Base-by-base conservation (phyloP, 2,329 filamentous ascomycete genomes). In the Fusarium torreyae region DNA sequence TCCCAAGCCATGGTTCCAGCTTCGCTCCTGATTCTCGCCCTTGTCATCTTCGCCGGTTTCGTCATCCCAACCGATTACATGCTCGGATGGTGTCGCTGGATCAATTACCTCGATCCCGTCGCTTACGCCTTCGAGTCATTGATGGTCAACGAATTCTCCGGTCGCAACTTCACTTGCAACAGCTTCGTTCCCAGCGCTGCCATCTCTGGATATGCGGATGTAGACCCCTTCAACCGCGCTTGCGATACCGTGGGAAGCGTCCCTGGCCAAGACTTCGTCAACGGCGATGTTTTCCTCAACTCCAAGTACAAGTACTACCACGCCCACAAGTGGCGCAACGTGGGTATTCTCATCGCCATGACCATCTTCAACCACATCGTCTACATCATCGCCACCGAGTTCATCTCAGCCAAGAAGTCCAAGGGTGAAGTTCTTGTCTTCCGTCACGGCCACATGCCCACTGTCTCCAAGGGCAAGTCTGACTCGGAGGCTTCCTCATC, bases 51-150 rank as follows among this genome's bases (percentile, higher is more conserved):
- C 71, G 87, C 87, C 4, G 87, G 85, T 60, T 87, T 89, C 64
- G 76, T 80, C 22, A 80, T 84, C 17, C 77, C 78, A 0, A 68
- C 73, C 3, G 72, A 77, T 17, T 77, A 78, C 75, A 92, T 89
- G 88, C 82, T 88, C 18, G 87, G 85, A 1, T 93, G 90, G 89
- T 87, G 87, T 46, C 81, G 88, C 28, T 92, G 90, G 90, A 89
- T 92, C 67, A 88, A 87, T 62, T 91, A 90, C 66, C 78, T 91
- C 44, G 86, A 92, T 55, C 89, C 89, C 2, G 85, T 92, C 17
- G 86, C 85, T 1, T 92, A 92, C 68, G 88, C 84, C 1, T 92
- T 92, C 72, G 90, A 92, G 70, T 81, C 85, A 1, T 80, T 92
- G 34, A 88, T 90, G 86, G 81, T 88, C 58, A 92, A 92, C 76